Percentiles rank a stretch among this genome's conserved stretches.
Evolutionary conservation across 2,329 filamentous ascomycete species (phyloP).

Genomic region (Pseudogymnoascus destructans): DNA sequence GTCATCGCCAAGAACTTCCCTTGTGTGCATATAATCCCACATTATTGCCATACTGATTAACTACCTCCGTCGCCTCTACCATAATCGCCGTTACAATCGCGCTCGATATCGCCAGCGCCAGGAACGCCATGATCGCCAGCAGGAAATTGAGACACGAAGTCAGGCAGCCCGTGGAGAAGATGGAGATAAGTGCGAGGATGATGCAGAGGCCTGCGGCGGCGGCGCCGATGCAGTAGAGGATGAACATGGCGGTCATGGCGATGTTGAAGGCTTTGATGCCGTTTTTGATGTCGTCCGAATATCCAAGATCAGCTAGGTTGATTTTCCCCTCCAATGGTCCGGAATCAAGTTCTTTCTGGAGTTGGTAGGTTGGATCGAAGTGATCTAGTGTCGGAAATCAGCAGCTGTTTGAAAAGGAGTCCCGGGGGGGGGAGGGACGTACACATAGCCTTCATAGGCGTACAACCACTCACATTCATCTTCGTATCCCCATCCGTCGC

Average conservation of each 20-base stretch:
- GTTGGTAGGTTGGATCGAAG: slow-evolving; percentile 39
- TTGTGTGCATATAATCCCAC: slow-evolving; percentile 27
- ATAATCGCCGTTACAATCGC: slow-evolving; percentile 57
- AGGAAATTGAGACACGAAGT: neutral
- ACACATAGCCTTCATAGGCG: slow-evolving; percentile 39
- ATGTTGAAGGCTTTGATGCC: slow-evolving; percentile 38
- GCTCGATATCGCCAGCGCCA: slow-evolving; percentile 55
- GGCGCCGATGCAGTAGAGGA: slow-evolving; percentile 46
- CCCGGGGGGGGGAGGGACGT: slow-evolving; percentile 11
- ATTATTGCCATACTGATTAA: slow-evolving; percentile 29
- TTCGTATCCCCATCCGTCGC: slow-evolving; percentile 28
- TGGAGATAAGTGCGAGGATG: slow-evolving; percentile 31
- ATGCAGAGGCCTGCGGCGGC: slow-evolving; percentile 38
- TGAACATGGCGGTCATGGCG: slow-evolving; percentile 39
- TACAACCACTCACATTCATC: slow-evolving; percentile 42
- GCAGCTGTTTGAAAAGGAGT: neutral
- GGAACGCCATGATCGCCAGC: slow-evolving; percentile 27
- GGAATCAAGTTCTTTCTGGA: slow-evolving; percentile 36
- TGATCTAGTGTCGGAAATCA: slow-evolving; percentile 23
- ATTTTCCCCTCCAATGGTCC: slow-evolving; percentile 26
- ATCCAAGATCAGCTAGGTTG: slow-evolving; percentile 39
- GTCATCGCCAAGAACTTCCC: slow-evolving; percentile 47
- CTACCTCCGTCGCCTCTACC: slow-evolving; percentile 37
- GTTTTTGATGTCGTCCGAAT: slow-evolving; percentile 41
- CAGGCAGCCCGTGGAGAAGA: slow-evolving; percentile 31